Base-by-base conservation (phyloP, 225 moss, liverwort and hornwort genomes). In the Ulota crispa region DNA sequence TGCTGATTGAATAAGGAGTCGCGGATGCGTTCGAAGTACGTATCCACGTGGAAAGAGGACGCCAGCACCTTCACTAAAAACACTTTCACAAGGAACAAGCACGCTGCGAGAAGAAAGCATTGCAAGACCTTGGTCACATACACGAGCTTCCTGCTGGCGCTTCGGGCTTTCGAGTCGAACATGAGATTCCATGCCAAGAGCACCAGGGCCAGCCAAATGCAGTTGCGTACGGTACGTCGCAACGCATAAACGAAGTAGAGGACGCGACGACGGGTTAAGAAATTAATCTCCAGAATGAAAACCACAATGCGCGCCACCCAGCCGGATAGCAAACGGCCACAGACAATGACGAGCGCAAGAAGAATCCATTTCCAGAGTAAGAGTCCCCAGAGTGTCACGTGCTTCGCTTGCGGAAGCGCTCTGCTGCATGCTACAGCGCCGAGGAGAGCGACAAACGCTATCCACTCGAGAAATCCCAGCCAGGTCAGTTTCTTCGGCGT, bases 21-120 rank as follows among this genome's bases (percentile, higher is more conserved):
- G n/a, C 95, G 98, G 23, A 98, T 95, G 36, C 98, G 88, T 81
- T 95, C 98, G 63, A 98, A 98, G 78, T 92, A 98, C 16, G 93
- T 95, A 1, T 86, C 93, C 34, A 98, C 94, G 41, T 98, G 98
- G 74, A 94, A 98, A 11, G 91, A 91, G 16, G 95, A 98, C 10
- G 98, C 95, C 11, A 98, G 88, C 13, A 95, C 85, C 79, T 98
- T 98, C 56, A 98, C 93, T 10, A 95, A 15, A 21, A 98, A 83
- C 9, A 93, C 94, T 66, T 98, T 95, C 0, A 98, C 80, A 28
- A 98, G 84, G 15, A 90, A 82, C 34, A 95, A 79, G 0, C 92
- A 65, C 7, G 93, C 92, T 32, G 77, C 95, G 7, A 98, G 87
- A 12, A 98, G 84, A 30, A 93, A 88, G 24, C 98, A 98, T 23